Evolutionary conservation across 208 protist species (phyloP).

Genomic region (Acanthamoeba polyphaga): DNA sequence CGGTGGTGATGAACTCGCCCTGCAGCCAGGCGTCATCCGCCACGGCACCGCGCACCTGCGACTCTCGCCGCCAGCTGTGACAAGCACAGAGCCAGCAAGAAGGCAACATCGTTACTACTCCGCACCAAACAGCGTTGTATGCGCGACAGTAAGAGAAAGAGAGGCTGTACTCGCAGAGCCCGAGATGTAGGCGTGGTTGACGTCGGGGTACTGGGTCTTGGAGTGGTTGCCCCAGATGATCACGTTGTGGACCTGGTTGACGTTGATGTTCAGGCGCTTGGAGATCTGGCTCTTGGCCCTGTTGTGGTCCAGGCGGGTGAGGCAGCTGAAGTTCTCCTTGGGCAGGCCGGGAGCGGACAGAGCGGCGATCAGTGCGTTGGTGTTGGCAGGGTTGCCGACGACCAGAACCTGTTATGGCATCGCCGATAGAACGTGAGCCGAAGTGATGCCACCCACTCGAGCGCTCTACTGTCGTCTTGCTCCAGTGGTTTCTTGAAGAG

Average conservation of each 20-base stretch:
- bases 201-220: constrained; percentile 95
- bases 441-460: too few species aligned
- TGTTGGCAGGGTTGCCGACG: constrained; percentile 98
- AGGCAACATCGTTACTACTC: neutral
- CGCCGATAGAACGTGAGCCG: too few species aligned
- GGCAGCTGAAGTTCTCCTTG: constrained; percentile 94
- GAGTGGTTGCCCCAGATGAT: constrained; percentile 94
- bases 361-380: constrained; percentile 95
- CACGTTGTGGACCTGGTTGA: constrained; percentile 16
- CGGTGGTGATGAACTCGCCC: constrained; percentile 91
- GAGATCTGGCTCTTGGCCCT: constrained; percentile 93
- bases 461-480: too few species aligned
- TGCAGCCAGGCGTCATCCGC: constrained; percentile 91
- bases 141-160: neutral
- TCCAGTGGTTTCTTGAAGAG: neutral
- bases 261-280: constrained; percentile 81
- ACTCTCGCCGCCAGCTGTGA: constrained; percentile 79
- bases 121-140: neutral
- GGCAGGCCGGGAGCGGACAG: constrained; percentile 91
- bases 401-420: constrained; percentile 90
- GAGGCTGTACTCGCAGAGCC: neutral
- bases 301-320: constrained; percentile 98
- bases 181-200: constrained; percentile 88
- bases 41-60: constrained; percentile 87
- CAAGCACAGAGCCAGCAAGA: too few species aligned